These are phyloP conservation scores for Podospora comata DNA, from an alignment of 495 filamentous ascomycete genomes.

Conservation along the genomic window DNA sequence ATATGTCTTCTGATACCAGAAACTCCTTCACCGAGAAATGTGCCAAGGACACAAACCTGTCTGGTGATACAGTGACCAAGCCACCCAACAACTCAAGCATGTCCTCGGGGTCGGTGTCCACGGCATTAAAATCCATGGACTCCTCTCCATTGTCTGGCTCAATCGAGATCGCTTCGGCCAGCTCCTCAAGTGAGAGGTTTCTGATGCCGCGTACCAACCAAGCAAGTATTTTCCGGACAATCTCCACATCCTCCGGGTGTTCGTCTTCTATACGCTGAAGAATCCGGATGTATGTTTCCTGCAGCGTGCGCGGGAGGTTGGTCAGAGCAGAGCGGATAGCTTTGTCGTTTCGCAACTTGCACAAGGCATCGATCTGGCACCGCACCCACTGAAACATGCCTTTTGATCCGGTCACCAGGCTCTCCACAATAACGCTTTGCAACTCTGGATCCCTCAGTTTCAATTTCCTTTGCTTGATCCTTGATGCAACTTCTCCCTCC, in stretches of 20 bases:
- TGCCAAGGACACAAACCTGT: conserved; percentile 20
- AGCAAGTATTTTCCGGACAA: conserved; percentile 6
- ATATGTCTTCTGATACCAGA: conserved; percentile 18
- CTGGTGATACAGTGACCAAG: conserved; percentile 8
- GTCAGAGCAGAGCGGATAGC: conserved; percentile 34
- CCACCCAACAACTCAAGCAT: conserved; percentile 13
- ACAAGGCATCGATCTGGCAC: conserved; percentile 38
- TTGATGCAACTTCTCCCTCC: background rate
- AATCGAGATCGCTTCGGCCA: conserved; percentile 26
- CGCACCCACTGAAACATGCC: conserved; percentile 42
- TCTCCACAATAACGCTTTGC: conserved; percentile 6
- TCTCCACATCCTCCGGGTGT: conserved; percentile 15
- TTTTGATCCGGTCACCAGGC: conserved; percentile 20
- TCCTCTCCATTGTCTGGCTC: conserved; percentile 10
- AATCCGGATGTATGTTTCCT: conserved; percentile 35
- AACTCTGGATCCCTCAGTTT: conserved; percentile 1
- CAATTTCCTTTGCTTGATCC: background rate
- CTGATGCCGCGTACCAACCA: conserved; percentile 20
- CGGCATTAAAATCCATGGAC: conserved; percentile 9
- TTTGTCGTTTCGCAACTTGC: conserved; percentile 35
- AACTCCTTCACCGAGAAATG: conserved; percentile 33
- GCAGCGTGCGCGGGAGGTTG: conserved; percentile 33
- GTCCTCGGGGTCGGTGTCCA: conserved; percentile 13
- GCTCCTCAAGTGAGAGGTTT: conserved; percentile 24
- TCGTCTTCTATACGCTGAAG: conserved; percentile 24